A percentile compares a stretch with the other conserved stretches of the same genome.
Conservation (phyloP, 2,329 filamentous ascomycete genomes). For the Cryphonectria radicalis region DNA sequence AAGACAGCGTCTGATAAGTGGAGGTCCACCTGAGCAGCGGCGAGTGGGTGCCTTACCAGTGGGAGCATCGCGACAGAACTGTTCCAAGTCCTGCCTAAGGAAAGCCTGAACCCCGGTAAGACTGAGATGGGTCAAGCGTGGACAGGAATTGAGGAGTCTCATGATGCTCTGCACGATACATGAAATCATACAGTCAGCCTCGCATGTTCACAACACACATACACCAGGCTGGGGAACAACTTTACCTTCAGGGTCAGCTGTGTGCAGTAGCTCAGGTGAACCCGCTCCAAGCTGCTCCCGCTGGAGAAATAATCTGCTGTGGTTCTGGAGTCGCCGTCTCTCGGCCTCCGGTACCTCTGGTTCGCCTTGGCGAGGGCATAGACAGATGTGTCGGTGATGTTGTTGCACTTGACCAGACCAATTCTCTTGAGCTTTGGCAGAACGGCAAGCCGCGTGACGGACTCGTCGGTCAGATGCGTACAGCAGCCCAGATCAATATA, state of each 20-base stretch:
- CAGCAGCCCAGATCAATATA: constrained; percentile 99
- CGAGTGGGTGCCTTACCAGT: constrained; percentile 54
- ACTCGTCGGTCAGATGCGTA: constrained; percentile 82
- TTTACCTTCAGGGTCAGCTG: constrained; percentile 80
- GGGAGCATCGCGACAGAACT: constrained; percentile 86
- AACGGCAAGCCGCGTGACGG: constrained; percentile 79
- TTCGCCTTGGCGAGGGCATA: constrained; percentile 77
- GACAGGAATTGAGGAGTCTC: constrained; percentile 85
- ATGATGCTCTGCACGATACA: constrained; percentile 76
- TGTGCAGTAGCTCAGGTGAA: constrained; percentile 94
- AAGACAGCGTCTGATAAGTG: no score
- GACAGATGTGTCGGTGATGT: constrained; percentile 90
- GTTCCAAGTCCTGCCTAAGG: constrained; percentile 79
- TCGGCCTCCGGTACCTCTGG: constrained; percentile 53
- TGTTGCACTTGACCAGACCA: constrained; percentile 89
- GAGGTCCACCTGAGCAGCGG: not conserved
- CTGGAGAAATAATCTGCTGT: constrained; percentile 58
- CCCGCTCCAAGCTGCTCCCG: constrained; percentile 78
- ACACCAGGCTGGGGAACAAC: constrained; percentile 27
- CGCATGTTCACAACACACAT: not conserved
- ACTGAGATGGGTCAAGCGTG: constrained; percentile 89
- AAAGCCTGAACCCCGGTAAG: constrained; percentile 94
- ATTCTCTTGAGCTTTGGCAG: constrained; percentile 94
- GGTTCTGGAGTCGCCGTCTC: constrained; percentile 52
- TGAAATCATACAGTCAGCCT: constrained; percentile 24